Evolutionary conservation across 108 stramenopile species (phyloP), one percentile per base, ranked within the genome.

Genomic region (Pseudonitzschia delicatissima): DNA sequence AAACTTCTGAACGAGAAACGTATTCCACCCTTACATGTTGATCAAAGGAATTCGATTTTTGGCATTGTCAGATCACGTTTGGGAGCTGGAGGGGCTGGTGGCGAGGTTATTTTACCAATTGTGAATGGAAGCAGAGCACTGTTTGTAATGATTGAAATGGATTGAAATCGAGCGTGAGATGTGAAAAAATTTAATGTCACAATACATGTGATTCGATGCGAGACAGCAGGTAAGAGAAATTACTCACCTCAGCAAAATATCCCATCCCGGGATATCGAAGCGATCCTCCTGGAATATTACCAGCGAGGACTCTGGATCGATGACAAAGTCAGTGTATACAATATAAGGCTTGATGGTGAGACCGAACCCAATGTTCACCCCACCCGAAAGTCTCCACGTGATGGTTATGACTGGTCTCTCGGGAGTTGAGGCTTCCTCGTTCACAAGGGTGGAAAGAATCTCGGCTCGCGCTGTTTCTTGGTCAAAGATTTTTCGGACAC

Each of bases 301-400:
- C 63, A 92, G 58, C 2, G 88, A 87, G 37, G 65, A 78, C 2
- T 64, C 53, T 44, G 83, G 77, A 69, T 87, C 79, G 9, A 94
- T 76, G 36, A 66, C 70, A 52, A 94, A 85, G 45, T 90, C 87
- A 3, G 93, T 90, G 44, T 81, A 87, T 33, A 83, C 82, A 44
- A 94, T 82, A 67, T 94, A 91, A 0, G 93, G 93, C 42, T 94
- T 94, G 77, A 94, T 90, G 42, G 68, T 72, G 29, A 92, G 60
- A 15, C 93, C 93, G 26, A 64, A 64, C 4, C 84, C 89, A 45
- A 91, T 91, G 58, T 82, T 88, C 1, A 90, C 87, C 5, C 77
- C 73, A 23, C 90, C 93, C 4, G 83, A 83, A 13, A 92, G 64
- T 12, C 93, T 48, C 93, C 93, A 95, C 1, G 80, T 85, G 28